Base-by-base conservation (phyloP, 768 basidiomycete genomes). In the Rhizopogon vinicolor region DNA sequence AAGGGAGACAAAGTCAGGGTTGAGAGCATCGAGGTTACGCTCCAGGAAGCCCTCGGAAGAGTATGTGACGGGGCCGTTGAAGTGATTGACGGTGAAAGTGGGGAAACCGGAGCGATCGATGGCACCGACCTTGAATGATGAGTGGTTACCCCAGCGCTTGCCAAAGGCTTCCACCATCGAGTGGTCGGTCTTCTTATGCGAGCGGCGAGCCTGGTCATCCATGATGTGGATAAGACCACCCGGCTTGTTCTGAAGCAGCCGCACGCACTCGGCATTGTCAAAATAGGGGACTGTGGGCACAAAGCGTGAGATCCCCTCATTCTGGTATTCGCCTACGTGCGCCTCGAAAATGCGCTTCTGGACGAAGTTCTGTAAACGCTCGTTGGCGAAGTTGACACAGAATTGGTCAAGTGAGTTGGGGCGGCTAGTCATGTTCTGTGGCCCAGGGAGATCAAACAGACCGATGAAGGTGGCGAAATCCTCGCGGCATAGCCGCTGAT, bases 161-260 rank as follows among this genome's bases (percentile, higher is more conserved):
- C 82, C 77, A 66, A 98, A 93, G 0, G 95, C 92, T 63, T 97
- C 93, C 8, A 95, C 84, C 93, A 98, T 97, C 0, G 89, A 91
- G 52, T 87, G 82, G 63, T 96, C 93, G 2, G 87, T 95, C 82
- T 95, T 94, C 74, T 93, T 95, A 56, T 84, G 87, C 54, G 82
- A 80, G 40, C 90, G 79, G 12, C 89, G 81, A 1, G 94, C 90
- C 70, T 97, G 94, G 66, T 98, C 96, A 65, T 98, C 95, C 89
- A 98, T 92, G 70, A 98, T 98, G 64, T 96, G 93, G 52, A 98
- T 85, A 33, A 99, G 76, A 2, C 97, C 97, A 9, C 94, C 95
- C 1, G 91, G 93, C 53, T 77, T 77, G 65, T 92, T 87, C 65
- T 93, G 88, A 41, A 98, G 73, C 31, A 99, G 76, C 7, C 92